phyloP scores from a whole-genome alignment of 805 yeast genomes.

The Debaryomyces hansenii region DNA sequence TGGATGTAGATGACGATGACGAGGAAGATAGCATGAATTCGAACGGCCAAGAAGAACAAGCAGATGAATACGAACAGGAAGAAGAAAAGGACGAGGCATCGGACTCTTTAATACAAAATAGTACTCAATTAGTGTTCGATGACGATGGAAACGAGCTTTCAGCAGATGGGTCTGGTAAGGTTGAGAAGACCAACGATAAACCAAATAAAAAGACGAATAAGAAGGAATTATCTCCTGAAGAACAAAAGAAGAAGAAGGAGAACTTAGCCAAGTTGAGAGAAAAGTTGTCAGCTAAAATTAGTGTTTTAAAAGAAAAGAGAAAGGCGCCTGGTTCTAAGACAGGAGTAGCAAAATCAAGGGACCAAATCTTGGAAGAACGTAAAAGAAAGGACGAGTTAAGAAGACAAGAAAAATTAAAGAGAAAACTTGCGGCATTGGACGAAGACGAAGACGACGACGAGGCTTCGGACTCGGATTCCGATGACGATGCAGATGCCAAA shows the following conservation, averaged over 20 bases:
- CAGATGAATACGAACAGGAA: slow-evolving; percentile 13
- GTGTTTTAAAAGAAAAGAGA: slow-evolving; percentile 69
- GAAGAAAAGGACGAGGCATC: slow-evolving; percentile 16
- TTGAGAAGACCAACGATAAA: slow-evolving; percentile 4
- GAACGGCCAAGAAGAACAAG: too few relatives aligned
- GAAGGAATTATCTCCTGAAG: slow-evolving; percentile 43
- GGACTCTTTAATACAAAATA: slow-evolving; percentile 11
- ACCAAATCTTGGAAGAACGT: slow-evolving; percentile 71
- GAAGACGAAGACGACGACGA: slow-evolving; percentile 37
- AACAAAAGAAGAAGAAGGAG: slow-evolving; percentile 48
- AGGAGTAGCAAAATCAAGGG: slow-evolving; percentile 86
- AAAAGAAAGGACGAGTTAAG: slow-evolving; percentile 46
- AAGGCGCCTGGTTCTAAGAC: slow-evolving; percentile 86
- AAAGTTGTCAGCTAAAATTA: slow-evolving; percentile 76
- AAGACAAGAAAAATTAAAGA: slow-evolving; percentile 43
- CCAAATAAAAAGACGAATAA: slow-evolving; percentile 14
- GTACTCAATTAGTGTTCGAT: slow-evolving; percentile 54
- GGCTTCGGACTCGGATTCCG: slow-evolving; percentile 30
- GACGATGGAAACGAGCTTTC: slow-evolving; percentile 49
- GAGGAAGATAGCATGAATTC: slow-evolving; percentile 12
- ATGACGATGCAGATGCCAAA: slow-evolving; percentile 19
- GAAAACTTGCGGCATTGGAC: slow-evolving; percentile 39
- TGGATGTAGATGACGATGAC: slow-evolving; percentile 20
- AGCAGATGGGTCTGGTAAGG: background rate
- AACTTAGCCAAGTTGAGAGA: slow-evolving; percentile 69